Base-by-base conservation (phyloP, 108 stramenopile species). In the Halocafeteria seosinensis region DNA sequence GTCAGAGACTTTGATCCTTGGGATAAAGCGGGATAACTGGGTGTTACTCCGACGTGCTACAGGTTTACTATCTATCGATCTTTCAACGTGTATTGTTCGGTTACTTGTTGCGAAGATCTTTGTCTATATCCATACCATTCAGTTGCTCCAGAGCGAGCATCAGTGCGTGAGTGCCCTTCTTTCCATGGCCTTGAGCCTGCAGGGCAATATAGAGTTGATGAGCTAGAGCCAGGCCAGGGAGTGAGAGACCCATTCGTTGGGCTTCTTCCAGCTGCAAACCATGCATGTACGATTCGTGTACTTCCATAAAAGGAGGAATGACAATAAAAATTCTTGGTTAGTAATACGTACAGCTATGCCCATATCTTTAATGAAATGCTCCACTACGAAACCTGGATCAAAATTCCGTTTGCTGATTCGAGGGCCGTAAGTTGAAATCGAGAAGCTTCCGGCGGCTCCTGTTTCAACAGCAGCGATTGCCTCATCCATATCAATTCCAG, bases 231-330 rank as follows among this genome's bases (percentile, higher is more conserved):
- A 59, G 5, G 28, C 57, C 57, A 35, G 12, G 57, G 34, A 59
- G 2, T 11, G 5, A 28, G 21, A 59, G 57, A 12, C n/a, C n/a
- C 57, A 59, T 6, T 17, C 17, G 17, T 35, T 30, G 13, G 2
- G 57, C 57, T n/a, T 59, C 57, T 2, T 3, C 57, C 57, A 59
- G 57, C n/a, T n/a, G n/a, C n/a, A n/a, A n/a, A n/a, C n/a, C n/a
- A n/a, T n/a, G n/a, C n/a, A n/a, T n/a, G n/a, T n/a, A n/a, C n/a
- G n/a, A n/a, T n/a, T n/a, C n/a, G n/a, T n/a, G n/a, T n/a, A n/a
- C n/a, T n/a, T n/a, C n/a, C n/a, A n/a, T n/a, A n/a, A n/a, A n/a
- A n/a, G n/a, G n/a, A n/a, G n/a, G n/a, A n/a, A n/a, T n/a, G n/a
- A n/a, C n/a, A n/a, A n/a, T n/a, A n/a, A n/a, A n/a, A n/a, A n/a